phyloP scores from a whole-genome alignment of 2,329 filamentous ascomycete species.

The Pyricularia grisea region DNA sequence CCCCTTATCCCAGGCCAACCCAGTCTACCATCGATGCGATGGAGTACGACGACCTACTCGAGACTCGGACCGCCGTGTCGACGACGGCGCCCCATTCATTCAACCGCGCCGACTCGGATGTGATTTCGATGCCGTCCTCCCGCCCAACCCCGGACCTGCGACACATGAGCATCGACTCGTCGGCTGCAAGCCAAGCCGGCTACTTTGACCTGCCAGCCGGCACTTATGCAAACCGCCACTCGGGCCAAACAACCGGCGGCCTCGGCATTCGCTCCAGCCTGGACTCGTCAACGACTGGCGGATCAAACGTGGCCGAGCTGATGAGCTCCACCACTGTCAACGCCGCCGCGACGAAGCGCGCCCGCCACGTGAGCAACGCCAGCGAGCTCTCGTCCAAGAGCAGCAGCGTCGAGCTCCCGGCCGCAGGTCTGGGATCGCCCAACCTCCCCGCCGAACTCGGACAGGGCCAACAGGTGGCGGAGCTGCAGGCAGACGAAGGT shows the following conservation, averaged over 20 bases:
- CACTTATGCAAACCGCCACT: conserved; percentile 8
- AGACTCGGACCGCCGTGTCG: conserved; percentile 11
- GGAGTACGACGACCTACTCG: conserved; percentile 27
- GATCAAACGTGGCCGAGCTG: background rate
- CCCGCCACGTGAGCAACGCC: conserved; percentile 35
- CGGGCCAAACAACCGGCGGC: conserved; percentile 9
- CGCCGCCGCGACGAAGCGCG: conserved; percentile 13
- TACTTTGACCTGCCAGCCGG: conserved; percentile 20
- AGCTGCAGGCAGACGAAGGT: conserved; percentile 23
- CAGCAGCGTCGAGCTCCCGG: conserved; percentile 15
- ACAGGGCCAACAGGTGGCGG: conserved; percentile 21
- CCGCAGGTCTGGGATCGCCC: conserved; percentile 12
- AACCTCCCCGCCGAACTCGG: conserved; percentile 27
- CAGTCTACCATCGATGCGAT: conserved; percentile 33
- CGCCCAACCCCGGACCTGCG: conserved; percentile 9
- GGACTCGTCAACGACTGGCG: conserved; percentile 24
- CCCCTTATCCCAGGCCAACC: conserved; percentile 18
- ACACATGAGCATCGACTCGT: conserved; percentile 6
- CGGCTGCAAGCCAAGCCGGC: conserved; percentile 14
- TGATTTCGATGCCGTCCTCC: background rate
- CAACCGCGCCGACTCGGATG: background rate
- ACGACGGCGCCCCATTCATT: background rate
- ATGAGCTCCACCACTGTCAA: background rate
- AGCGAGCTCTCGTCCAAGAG: conserved; percentile 30
- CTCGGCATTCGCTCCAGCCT: conserved; percentile 18